These are phyloP conservation scores for Cyathus striatus DNA, from an alignment of 768 basidiomycete genomes.

Conservation along the genomic window DNA sequence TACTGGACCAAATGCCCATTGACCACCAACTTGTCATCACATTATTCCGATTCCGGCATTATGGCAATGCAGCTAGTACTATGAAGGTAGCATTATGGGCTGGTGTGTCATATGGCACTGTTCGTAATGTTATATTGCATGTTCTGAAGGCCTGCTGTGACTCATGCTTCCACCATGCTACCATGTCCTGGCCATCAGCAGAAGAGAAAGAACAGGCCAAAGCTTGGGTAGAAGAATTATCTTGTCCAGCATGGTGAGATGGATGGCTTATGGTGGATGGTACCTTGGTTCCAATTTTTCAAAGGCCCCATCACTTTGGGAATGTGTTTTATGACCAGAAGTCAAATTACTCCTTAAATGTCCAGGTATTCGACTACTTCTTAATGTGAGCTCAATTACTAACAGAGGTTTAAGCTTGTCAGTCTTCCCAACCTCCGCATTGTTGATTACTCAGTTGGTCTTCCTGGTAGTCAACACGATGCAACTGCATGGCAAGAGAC, in stretches of 20 bases:
- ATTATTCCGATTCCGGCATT: constrained; percentile 30
- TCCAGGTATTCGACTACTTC: constrained; percentile 20
- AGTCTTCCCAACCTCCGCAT: constrained; percentile 15
- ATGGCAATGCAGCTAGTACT: constrained; percentile 28
- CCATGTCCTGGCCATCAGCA: constrained; percentile 20
- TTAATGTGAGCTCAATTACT: neutral
- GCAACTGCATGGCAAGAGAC: constrained; percentile 23
- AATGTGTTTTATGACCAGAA: constrained; percentile 31
- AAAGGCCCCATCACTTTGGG: constrained; percentile 23
- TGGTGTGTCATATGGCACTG: constrained; percentile 28
- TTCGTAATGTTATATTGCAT: constrained; percentile 13
- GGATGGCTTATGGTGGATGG: constrained; percentile 34
- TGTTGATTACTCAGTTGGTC: constrained; percentile 21
- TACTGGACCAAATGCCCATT: constrained; percentile 22
- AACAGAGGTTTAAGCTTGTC: constrained; percentile 6
- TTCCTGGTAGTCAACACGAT: constrained; percentile 28
- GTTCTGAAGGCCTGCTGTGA: constrained; percentile 20
- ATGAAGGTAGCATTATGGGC: constrained; percentile 27
- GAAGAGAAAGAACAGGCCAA: constrained; percentile 29
- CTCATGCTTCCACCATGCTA: constrained; percentile 13
- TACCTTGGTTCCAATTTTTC: constrained; percentile 25
- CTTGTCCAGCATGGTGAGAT: constrained; percentile 28
- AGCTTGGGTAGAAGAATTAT: constrained; percentile 25
- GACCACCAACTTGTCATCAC: constrained; percentile 27
- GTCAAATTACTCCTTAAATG: constrained; percentile 30